Base-by-base conservation (phyloP, 2,329 filamentous ascomycete species). In the Trichoderma semiorbis region DNA sequence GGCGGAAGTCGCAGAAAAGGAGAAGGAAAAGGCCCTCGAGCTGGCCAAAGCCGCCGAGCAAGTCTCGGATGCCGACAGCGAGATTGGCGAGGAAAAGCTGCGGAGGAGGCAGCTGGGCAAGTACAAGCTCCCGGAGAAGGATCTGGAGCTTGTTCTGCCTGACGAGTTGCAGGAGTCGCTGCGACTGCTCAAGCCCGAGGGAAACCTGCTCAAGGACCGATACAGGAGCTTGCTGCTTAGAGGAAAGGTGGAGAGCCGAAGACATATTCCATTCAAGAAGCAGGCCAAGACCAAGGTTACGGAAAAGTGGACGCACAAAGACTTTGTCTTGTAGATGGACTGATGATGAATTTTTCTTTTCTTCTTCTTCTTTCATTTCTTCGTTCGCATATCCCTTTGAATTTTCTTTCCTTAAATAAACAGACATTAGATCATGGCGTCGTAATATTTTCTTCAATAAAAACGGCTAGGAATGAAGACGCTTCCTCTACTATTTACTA, bases 251-350 rank as follows among this genome's bases (percentile, higher is more conserved):
- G 96, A 99, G 85, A 88, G 89, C 64, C 88, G 96, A 76, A 91
- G 91, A 79, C 91, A 91, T 67, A 89, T 95, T 72, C 88, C 91
- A 7, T 95, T 96, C 83, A 88, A 88, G 78, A 97, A 93, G 87
- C 93, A 96, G 85, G 89, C 89, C 74, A 95, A 91, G 86, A 90
- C 85, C 76, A 93, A 93, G 81, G 83, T 90, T 66, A 97, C 94
- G 7, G 96, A 98, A 88, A 99, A 98, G 84, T 99, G 96, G 96
- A 90, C 91, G 58, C 93, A 97, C 85, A 99, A 99, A 87, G 96
- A 99, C 80, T 99, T 97, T 75, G 76, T 77, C 63, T 74, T 83
- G 50, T 75, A 74, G 58, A 69, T 16, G 16, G 55, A 12, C 36
- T 28, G 57, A 34, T 50, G 26, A 34, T 30, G 28, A 7, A 4